Percentiles rank a stretch among this genome's conserved stretches.
These are phyloP conservation scores for Exophiala oligosperma DNA, from an alignment of 2,329 filamentous ascomycete genomes.

Conservation along the genomic window DNA sequence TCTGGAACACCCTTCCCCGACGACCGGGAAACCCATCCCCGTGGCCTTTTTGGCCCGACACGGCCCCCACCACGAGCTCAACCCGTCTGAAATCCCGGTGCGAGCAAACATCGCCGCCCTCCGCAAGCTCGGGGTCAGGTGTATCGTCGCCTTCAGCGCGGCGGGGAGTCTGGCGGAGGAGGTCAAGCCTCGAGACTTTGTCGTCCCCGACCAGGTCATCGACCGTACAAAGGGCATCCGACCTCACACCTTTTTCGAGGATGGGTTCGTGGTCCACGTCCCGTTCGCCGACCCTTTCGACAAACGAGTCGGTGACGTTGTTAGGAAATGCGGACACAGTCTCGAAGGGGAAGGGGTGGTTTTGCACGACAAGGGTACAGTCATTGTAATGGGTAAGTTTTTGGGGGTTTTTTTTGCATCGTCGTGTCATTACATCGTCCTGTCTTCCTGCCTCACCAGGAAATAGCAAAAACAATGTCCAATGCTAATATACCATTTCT, in stretches of 20 bases:
- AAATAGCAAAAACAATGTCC: slow-evolving; percentile 5
- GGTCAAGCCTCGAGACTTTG: slow-evolving; percentile 94
- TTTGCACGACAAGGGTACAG: slow-evolving; percentile 78
- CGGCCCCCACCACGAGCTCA: slow-evolving; percentile 81
- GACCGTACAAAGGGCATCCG: slow-evolving; percentile 94
- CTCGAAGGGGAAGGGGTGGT: slow-evolving; percentile 82
- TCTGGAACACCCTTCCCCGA: slow-evolving; percentile 78
- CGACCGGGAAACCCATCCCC: slow-evolving; percentile 59
- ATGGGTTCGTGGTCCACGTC: slow-evolving; percentile 86
- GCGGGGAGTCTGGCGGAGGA: slow-evolving; percentile 90
- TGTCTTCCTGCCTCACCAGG: neutral
- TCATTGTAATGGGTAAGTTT: slow-evolving; percentile 84
- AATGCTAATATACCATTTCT: slow-evolving; percentile 33
- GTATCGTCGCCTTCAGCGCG: slow-evolving; percentile 90
- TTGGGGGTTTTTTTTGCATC: neutral
- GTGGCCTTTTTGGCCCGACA: slow-evolving; percentile 94
- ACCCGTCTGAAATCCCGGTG: slow-evolving; percentile 91
- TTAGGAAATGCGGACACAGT: slow-evolving; percentile 72
- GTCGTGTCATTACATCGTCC: neutral
- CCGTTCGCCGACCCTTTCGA: slow-evolving; percentile 97
- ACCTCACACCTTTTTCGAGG: slow-evolving; percentile 87
- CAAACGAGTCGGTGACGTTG: slow-evolving; percentile 69
- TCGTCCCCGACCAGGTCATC: slow-evolving; percentile 93
- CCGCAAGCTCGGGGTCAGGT: slow-evolving; percentile 82
- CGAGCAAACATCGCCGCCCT: slow-evolving; percentile 99